Evolutionary conservation across 2,329 filamentous ascomycete genomes (phyloP), one percentile per base, ranked within the genome.

Genomic region (Ophiostoma novo-ulmi): DNA sequence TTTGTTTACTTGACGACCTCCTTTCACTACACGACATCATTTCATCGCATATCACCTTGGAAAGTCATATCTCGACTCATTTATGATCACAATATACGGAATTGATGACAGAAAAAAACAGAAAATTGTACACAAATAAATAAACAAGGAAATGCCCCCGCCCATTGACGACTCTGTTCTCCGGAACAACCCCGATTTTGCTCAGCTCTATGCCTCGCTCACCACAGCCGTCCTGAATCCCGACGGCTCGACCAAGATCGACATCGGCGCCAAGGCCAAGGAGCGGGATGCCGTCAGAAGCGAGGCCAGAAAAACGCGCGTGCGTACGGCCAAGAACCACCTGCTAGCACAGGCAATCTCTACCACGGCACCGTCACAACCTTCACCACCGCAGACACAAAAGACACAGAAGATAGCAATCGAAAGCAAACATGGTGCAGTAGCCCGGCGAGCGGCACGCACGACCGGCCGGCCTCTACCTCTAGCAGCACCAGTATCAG

Each of bases 121-220:
- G 31, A 31, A 31, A 31, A 31, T 4, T 31, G 3, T 31, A 48
- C 44, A 20, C 20, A 7, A 48, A 48, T 20, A 20, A 1, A n/a
- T n/a, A n/a, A 55, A 10, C 20, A 22, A 11, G 17, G 14, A n/a
- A 14, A 58, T 58, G 52, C 52, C 52, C 4, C 87, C 87, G 0
- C 86, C 86, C 0, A 78, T 89, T 10, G 87, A 89, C 26, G 80
- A 84, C 10, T 74, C 81, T 0, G 79, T 89, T 22, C 77, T 90
- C 1, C 77, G 82, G 69, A 82, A 80, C 71, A 89, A 89, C 73
- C 87, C 87, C 0, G 82, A 85, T 31, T 90, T 89, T 75, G 84
- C 85, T n/a, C 80, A 81, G 44, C 81, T 90, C 5, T 87, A 89
- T 77, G 80, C 79, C 20, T 85, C 81, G 14, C 80, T 90, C 65